A percentile compares a stretch with the other conserved stretches of the same genome.
Conservation (phyloP, 495 filamentous ascomycete species). For the Viridothelium virens region DNA sequence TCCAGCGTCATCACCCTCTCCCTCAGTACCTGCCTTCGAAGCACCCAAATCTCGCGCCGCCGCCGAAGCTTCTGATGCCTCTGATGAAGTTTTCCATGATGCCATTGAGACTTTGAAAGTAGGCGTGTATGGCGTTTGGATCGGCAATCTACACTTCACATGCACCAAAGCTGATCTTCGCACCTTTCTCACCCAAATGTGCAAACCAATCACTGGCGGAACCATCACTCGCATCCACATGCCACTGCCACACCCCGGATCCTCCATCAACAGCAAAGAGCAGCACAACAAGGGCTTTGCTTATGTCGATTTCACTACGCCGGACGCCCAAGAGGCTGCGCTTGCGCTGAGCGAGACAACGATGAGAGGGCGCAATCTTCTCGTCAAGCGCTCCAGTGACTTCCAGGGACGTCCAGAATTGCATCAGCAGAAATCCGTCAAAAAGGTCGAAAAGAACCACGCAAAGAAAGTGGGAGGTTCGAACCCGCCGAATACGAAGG, state of each 20-base stretch:
- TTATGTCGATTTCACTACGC: constrained; percentile 81
- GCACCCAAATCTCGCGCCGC: constrained; percentile 23
- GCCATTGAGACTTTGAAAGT: too few species aligned
- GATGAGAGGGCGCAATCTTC: constrained; percentile 61
- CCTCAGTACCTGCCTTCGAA: constrained; percentile 4
- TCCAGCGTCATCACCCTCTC: constrained; percentile 13
- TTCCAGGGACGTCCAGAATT: constrained; percentile 67
- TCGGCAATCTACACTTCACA: constrained; percentile 86
- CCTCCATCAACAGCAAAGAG: constrained; percentile 15
- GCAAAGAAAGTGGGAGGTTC: constrained; percentile 11
- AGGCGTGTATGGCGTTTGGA: constrained; percentile 66
- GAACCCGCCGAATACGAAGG: constrained; percentile 56
- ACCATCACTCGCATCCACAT: constrained; percentile 78
- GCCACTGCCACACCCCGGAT: constrained; percentile 42
- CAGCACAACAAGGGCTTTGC: constrained; percentile 79
- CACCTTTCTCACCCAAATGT: constrained; percentile 65
- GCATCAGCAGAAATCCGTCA: constrained; percentile 16
- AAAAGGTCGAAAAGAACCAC: constrained; percentile 33
- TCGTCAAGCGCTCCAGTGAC: constrained; percentile 85
- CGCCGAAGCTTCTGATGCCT: constrained; percentile 21
- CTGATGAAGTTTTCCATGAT: too few species aligned
- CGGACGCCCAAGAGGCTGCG: constrained; percentile 59
- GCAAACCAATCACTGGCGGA: constrained; percentile 51
- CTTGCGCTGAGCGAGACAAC: constrained; percentile 73
- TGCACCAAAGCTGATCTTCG: constrained; percentile 62